These are phyloP conservation scores for Aspergillus hiratsukae DNA, from an alignment of 2,329 filamentous ascomycete species.

Conservation along the genomic window DNA sequence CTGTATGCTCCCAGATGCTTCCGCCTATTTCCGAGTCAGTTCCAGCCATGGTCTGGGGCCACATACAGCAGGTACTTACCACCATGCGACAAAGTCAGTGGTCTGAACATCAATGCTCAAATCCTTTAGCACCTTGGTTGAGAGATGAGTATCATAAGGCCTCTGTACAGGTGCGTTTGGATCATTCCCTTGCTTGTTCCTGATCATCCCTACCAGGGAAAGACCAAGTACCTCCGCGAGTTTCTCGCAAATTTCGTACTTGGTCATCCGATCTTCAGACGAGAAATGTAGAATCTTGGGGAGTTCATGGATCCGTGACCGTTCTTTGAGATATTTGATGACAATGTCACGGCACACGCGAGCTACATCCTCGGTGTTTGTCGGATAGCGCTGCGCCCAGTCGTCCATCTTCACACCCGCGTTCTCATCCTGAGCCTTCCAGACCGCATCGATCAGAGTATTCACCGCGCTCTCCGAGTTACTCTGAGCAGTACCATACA, in stretches of 20 bases:
- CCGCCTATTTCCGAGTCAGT: constrained; percentile 20
- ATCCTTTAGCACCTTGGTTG: constrained; percentile 67
- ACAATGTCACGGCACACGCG: constrained; percentile 73
- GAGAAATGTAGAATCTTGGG: constrained; percentile 77
- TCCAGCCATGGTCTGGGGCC: background rate
- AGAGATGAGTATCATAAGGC: constrained; percentile 84
- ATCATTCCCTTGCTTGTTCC: constrained; percentile 66
- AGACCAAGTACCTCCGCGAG: constrained; percentile 78
- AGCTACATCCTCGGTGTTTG: constrained; percentile 81
- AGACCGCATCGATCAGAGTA: constrained; percentile 69
- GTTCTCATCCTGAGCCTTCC: constrained; percentile 63
- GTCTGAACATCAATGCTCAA: constrained; percentile 71
- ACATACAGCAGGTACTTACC: constrained; percentile 44
- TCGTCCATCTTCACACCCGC: constrained; percentile 73
- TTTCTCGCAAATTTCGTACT: constrained; percentile 78
- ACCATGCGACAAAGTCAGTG: constrained; percentile 75
- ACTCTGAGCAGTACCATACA: constrained; percentile 74
- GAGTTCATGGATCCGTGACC: constrained; percentile 49
- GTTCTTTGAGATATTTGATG: constrained; percentile 58
- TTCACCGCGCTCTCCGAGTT: constrained; percentile 78
- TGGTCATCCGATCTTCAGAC: constrained; percentile 80
- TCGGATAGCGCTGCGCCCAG: constrained; percentile 79
- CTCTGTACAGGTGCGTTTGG: constrained; percentile 67
- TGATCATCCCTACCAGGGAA: constrained; percentile 61
- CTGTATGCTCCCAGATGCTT: constrained; percentile 27